Conservation (phyloP, 2,329 filamentous ascomycete species). For the Cladosporium sp. region DNA sequence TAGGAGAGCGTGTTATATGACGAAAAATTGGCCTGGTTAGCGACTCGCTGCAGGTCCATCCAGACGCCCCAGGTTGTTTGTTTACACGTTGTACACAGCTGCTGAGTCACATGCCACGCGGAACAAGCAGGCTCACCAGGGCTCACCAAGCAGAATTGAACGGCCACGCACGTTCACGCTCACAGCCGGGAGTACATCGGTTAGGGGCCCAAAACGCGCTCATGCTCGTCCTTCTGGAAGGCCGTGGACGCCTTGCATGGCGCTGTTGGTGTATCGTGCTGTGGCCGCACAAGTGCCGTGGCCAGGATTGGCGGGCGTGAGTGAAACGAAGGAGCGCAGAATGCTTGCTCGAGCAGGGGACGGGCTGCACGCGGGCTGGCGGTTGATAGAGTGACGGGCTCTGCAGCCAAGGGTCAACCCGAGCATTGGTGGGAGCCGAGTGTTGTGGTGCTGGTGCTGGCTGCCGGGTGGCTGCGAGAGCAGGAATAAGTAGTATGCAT, state of each 20-base stretch:
- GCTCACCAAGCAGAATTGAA: not conserved
- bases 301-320: constrained; percentile 1
- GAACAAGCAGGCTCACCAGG: not conserved
- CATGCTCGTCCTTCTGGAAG: not conserved
- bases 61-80: not conserved
- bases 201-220: not conserved
- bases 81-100: not conserved
- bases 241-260: not conserved
- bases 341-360: constrained; percentile 7
- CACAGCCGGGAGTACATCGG: not conserved
- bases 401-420: not conserved
- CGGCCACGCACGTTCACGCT: not conserved
- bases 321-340: constrained; percentile 6
- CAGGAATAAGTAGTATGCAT: not conserved
- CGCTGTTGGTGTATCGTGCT: not conserved
- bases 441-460: not conserved
- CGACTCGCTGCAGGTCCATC: not conserved
- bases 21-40: not conserved
- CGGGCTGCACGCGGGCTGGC: not conserved
- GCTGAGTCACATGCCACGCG: not conserved
- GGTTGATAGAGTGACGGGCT: not conserved
- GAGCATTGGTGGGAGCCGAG: not conserved
- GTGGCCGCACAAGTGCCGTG: not conserved
- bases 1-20: not conserved
- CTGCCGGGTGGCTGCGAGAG: not conserved